phyloP scores from a whole-genome alignment of 768 basidiomycete species.

The Porphyrellus cyaneotinctus region DNA sequence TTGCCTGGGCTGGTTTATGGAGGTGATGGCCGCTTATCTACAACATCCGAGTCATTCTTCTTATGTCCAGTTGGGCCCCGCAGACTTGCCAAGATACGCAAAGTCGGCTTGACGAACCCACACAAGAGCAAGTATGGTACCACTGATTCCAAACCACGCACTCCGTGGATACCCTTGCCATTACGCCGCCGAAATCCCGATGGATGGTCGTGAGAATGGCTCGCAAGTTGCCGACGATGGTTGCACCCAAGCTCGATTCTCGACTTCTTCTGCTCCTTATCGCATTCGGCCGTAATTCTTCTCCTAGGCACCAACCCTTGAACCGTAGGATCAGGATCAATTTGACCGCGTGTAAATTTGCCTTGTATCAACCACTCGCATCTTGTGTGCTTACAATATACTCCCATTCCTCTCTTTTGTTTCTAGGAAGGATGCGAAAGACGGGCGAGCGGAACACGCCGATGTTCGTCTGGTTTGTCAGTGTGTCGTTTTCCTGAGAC shows the following conservation, averaged over 20 bases:
- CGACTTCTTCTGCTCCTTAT: constrained; percentile 9
- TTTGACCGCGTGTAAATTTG: constrained; percentile 2
- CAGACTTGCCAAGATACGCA: constrained; percentile 45
- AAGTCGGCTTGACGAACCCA: constrained; percentile 38
- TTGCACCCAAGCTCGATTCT: neutral
- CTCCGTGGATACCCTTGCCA: constrained; percentile 38
- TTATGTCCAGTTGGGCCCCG: constrained; percentile 1
- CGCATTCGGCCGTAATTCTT: neutral
- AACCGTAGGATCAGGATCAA: constrained; percentile 19
- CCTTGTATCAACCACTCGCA: constrained; percentile 5
- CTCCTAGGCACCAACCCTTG: neutral
- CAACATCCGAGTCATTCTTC: constrained; percentile 8
- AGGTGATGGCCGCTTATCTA: constrained; percentile 37
- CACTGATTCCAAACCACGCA: constrained; percentile 14
- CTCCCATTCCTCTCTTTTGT: neutral
- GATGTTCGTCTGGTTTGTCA: neutral
- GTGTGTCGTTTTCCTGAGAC: neutral
- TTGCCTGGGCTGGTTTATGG: constrained; percentile 65
- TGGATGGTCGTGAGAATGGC: constrained; percentile 36
- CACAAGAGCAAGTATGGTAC: constrained; percentile 12
- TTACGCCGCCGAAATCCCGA: constrained; percentile 37
- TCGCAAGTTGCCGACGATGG: constrained; percentile 6
- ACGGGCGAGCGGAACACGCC: constrained; percentile 3
- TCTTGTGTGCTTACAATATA: constrained; percentile 12
- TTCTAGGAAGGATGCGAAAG: constrained; percentile 1